Conservation (phyloP, 139 green algal species). For the Pycnococcus provasolii region DNA sequence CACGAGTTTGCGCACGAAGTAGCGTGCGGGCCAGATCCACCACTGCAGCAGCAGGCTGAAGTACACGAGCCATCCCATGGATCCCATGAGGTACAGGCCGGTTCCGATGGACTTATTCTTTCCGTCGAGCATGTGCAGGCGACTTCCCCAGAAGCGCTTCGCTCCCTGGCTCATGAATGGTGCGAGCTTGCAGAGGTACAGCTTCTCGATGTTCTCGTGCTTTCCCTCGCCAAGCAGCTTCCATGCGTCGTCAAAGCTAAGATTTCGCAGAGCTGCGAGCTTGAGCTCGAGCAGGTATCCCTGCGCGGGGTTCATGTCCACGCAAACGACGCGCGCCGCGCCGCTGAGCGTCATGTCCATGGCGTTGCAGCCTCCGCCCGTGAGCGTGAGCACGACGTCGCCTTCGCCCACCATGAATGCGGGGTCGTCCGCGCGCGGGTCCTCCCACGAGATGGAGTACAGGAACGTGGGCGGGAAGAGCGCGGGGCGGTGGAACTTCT, state of each 20-base stretch:
- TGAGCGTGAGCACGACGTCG: constrained; percentile 89
- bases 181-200: constrained; percentile 78
- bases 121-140: constrained; percentile 10
- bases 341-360: constrained; percentile 54
- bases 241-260: constrained; percentile 88
- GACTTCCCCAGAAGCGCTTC: constrained; percentile 72
- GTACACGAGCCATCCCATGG: too few relatives aligned
- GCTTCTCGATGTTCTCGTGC: constrained; percentile 58
- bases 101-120: constrained; percentile 22
- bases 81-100: constrained; percentile 3
- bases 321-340: constrained; percentile 61
- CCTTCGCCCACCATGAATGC: constrained; percentile 61
- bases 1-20: not conserved
- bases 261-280: constrained; percentile 40
- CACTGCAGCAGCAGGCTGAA: too few relatives aligned
- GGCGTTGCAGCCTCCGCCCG: constrained; percentile 90
- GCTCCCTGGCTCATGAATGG: constrained; percentile 77
- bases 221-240: constrained; percentile 66
- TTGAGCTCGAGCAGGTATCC: constrained; percentile 91
- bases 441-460: constrained; percentile 97
- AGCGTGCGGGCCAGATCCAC: too few relatives aligned
- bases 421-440: constrained; percentile 70
- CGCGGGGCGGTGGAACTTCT: constrained; percentile 16
- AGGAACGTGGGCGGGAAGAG: constrained; percentile 95
- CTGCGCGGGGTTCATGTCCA: constrained; percentile 98